phyloP scores from a whole-genome alignment of 2,329 filamentous ascomycete genomes.

The Aspergillus persii region DNA sequence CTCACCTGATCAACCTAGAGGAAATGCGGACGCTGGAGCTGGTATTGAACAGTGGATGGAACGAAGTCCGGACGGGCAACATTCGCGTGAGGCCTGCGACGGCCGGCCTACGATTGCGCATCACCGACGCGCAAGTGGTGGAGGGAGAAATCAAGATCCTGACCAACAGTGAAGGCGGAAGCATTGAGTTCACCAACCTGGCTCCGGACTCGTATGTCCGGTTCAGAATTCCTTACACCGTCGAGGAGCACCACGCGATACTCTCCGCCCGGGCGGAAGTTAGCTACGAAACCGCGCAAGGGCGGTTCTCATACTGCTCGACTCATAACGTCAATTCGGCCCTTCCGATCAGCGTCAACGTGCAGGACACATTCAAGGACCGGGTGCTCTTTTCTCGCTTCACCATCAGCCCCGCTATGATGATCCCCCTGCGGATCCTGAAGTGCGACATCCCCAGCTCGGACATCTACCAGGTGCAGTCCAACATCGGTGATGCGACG shows the following conservation, averaged over 20 bases:
- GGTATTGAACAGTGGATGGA: constrained; percentile 70
- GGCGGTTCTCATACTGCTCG: constrained; percentile 63
- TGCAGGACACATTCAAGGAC: constrained; percentile 92
- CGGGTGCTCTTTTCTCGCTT: constrained; percentile 81
- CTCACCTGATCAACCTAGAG: constrained; percentile 74
- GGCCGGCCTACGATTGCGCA: constrained; percentile 58
- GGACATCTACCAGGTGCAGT: constrained; percentile 58
- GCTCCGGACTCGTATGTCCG: constrained; percentile 30
- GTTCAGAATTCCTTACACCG: constrained; percentile 73
- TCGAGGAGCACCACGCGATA: constrained; percentile 71
- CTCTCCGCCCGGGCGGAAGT: constrained; percentile 76
- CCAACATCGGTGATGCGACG: constrained; percentile 45
- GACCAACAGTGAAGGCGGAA: constrained; percentile 45
- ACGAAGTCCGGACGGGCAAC: constrained; percentile 54
- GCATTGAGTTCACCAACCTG: constrained; percentile 43
- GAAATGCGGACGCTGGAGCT: constrained; percentile 75
- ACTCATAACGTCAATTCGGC: constrained; percentile 66
- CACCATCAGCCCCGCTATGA: constrained; percentile 77
- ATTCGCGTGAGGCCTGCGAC: constrained; percentile 58
- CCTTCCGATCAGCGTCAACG: constrained; percentile 87
- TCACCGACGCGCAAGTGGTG: constrained; percentile 48
- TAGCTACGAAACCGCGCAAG: constrained; percentile 66
- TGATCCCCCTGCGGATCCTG: constrained; percentile 71
- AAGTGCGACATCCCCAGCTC: constrained; percentile 69
- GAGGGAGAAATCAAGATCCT: constrained; percentile 43